Evolutionary conservation across 768 basidiomycete genomes (phyloP), one percentile per base, ranked within the genome.

Genomic region (Boletus reticuloceps): DNA sequence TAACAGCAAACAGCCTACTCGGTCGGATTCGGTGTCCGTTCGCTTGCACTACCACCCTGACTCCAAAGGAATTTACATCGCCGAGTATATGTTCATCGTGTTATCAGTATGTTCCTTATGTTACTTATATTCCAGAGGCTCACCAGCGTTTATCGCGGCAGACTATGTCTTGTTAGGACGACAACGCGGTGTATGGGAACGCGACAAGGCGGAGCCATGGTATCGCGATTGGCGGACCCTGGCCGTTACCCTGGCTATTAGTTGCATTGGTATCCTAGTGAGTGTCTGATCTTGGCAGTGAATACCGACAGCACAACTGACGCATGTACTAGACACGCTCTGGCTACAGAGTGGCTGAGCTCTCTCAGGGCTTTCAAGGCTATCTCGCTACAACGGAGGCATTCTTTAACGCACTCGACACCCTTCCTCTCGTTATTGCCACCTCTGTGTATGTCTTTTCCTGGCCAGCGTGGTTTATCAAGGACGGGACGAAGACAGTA

Each of bases 101-200:
- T 75, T 86, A 44, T 81, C 83, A 6, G 84, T 68, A 53, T 14
- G 59, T 48, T 20, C 37, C n/a, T 32, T 34, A 7, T 34, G 11
- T 6, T 3, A 6, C 25, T 36, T 50, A 79, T 16, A 13, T 34
- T 45, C 17, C 19, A 2, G 8, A 27, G 22, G 17, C 27, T 64
- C 19, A 52, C 11, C 17, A 4, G 88, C 85, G 27, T 89, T 89
- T 71, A 84, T 87, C 57, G 84, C 84, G 5, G 78, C 83, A 13
- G 78, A 84, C 62, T 89, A 90, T 61, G 71, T 87, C 52, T 75
- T 88, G n/a, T 77, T 89, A 1, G 85, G 86, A 11, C 80, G 79
- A 13, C 67, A 64, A 29, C 47, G 1, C 9, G 27, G 69, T 13
- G 64, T 70, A 1, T 85, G 80, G 79, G 57, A 58, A 5, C 63